Base-by-base conservation (phyloP, 768 basidiomycete genomes). In the Lentinula aciculospora region DNA sequence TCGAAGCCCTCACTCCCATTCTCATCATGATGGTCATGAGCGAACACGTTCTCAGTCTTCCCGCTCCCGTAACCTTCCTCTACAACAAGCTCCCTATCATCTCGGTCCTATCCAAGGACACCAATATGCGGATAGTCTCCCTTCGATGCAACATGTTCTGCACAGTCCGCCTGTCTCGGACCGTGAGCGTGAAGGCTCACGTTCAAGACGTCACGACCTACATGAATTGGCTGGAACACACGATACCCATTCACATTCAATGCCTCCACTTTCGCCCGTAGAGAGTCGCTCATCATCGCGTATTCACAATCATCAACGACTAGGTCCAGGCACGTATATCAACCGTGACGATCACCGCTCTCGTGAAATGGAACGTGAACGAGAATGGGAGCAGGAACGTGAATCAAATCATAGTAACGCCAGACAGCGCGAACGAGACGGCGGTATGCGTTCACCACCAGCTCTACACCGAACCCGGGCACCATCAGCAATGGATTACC, bases 301-400 rank as follows among this genome's bases (percentile, higher is more conserved):
- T 64, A 68, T 77, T 47, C 88, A 88, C 67, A 76, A 76, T 59
- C 86, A 88, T 69, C 86, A 87, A 68, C 83, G 85, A 56, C 65
- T 85, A 63, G 86, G 85, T 6, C 84, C 85, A 39, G 84, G 77
- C 3, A 75, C 82, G 25, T 82, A 78, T 62, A 74, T 85, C 47
- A 80, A 77, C 64, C 72, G 80, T 58, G 78, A 77, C 19, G 77
- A 82, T 23, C 27, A 7, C 4, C 46, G 46, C 13, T 80, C 83
- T 29, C 73, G 71, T 32, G 75, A 80, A 57, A 74, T 76, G 54
- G 79, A 80, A n/a, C 75, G 75, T 58, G 63, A 25, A 40, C 31
- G 47, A 21, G 66, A 71, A 29, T 72, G 80, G 65, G 81, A 82
- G 55, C 76, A 70, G 29, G 76, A 74, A 51, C 72, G 71, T 50